Evolutionary conservation across 2,329 filamentous ascomycete species (phyloP).

Genomic region (Penicillium janthinellum): DNA sequence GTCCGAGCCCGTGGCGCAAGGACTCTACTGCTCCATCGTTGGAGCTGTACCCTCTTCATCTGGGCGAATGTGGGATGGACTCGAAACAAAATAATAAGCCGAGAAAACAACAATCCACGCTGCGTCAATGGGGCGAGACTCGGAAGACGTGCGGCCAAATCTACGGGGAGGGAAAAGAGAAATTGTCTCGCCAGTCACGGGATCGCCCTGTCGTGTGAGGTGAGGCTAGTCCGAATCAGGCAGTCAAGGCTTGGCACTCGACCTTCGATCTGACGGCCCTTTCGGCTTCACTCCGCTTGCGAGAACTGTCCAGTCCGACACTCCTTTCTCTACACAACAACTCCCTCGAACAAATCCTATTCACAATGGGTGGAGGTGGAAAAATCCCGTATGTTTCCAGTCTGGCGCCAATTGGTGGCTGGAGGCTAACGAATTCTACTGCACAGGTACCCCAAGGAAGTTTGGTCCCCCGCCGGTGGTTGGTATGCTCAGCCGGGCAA

Average conservation of each 20-base stretch:
- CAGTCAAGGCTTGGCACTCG: constrained; percentile 31
- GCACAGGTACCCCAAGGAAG: constrained; percentile 89
- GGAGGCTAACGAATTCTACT: constrained; percentile 28
- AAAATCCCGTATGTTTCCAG: constrained; percentile 65
- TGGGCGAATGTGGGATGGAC: constrained; percentile 30
- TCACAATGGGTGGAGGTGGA: constrained; percentile 72
- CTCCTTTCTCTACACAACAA: constrained; percentile 25
- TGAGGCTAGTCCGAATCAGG: constrained; percentile 32
- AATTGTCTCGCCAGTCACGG: constrained; percentile 43
- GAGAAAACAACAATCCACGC: constrained; percentile 16
- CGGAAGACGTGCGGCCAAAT: constrained; percentile 23
- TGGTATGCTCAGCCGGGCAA: constrained; percentile 96
- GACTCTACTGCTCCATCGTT: constrained; percentile 54
- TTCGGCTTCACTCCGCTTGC: constrained; percentile 34
- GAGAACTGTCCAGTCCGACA: constrained; percentile 28
- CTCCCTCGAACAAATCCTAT: constrained; percentile 26
- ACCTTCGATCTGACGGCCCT: constrained; percentile 34
- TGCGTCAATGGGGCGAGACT: constrained; percentile 21
- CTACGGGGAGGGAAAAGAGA: constrained; percentile 40
- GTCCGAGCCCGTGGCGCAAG: constrained; percentile 51
- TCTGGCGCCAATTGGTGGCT: constrained; percentile 39
- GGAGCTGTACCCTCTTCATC: constrained; percentile 56
- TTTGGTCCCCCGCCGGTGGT: constrained; percentile 97
- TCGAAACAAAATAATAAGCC: constrained; percentile 14
- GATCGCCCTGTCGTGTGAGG: constrained; percentile 36